Conservation (phyloP, 306 rosid genomes). For the Pueraria montana region DNA sequence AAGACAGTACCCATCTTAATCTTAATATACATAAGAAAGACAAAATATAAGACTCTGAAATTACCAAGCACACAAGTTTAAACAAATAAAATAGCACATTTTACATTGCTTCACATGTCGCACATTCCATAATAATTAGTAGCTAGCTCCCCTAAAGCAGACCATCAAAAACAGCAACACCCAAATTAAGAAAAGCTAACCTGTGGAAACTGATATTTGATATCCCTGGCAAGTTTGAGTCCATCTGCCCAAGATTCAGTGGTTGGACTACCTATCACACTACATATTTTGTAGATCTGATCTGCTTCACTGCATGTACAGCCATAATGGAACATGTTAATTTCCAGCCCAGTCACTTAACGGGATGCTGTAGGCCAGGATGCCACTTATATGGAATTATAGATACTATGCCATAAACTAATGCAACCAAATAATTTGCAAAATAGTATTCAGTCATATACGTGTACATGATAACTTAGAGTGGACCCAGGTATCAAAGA, state of each 20-base stretch:
- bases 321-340: slow-evolving; percentile 32
- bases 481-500: slow-evolving; percentile 17
- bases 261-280: slow-evolving; percentile 91
- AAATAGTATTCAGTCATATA: slow-evolving; percentile 25
- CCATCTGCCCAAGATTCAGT: slow-evolving; percentile 88
- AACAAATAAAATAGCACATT: neutral
- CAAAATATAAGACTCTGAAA: too few relatives aligned
- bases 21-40: neutral
- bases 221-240: slow-evolving; percentile 84
- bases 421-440: slow-evolving; percentile 14
- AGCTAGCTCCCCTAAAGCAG: slow-evolving; percentile 1
- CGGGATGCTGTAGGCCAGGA: slow-evolving; percentile 19
- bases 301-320: slow-evolving; percentile 83
- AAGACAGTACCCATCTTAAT: neutral
- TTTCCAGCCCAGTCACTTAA: slow-evolving; percentile 7
- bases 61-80: neutral
- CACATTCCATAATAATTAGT: slow-evolving; percentile 12
- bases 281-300: slow-evolving; percentile 90
- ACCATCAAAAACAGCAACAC: slow-evolving; percentile 14
- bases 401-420: slow-evolving; percentile 4
- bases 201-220: slow-evolving; percentile 91
- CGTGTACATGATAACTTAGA: slow-evolving; percentile 3
- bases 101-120: slow-evolving; percentile 16
- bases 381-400: neutral
- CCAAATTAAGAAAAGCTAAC: slow-evolving; percentile 51